Conservation (phyloP, 2,329 filamentous ascomycete genomes). For the Penicillium italicum region DNA sequence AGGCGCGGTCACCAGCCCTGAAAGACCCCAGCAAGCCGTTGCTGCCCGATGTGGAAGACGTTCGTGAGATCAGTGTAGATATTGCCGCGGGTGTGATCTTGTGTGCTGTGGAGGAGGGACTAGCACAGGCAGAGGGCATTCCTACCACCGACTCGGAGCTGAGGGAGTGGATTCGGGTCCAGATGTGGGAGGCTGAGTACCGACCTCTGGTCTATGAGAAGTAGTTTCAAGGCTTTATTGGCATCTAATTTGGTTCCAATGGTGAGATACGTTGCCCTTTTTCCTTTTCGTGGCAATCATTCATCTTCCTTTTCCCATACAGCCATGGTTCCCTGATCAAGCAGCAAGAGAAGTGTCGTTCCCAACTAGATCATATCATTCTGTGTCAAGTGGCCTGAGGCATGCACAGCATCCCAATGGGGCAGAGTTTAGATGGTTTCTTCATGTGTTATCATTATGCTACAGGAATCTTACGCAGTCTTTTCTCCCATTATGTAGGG, state of each 20-base stretch:
- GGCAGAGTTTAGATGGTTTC: too few relatives aligned
- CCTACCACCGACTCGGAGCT: conserved; percentile 46
- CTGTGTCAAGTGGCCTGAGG: too few relatives aligned
- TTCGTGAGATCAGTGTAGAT: conserved; percentile 70
- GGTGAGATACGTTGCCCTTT: background rate
- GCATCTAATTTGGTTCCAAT: background rate
- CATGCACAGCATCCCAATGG: too few relatives aligned
- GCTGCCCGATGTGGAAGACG: conserved; percentile 70
- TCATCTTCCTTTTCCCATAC: background rate
- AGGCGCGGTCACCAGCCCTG: conserved; percentile 67
- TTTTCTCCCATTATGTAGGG: too few relatives aligned
- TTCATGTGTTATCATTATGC: too few relatives aligned
- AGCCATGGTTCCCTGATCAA: background rate
- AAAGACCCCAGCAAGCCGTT: conserved; percentile 62
- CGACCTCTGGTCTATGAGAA: conserved; percentile 24
- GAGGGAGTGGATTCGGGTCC: conserved; percentile 40
- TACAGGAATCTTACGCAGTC: too few relatives aligned
- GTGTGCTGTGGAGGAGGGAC: conserved; percentile 64
- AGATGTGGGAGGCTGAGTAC: conserved; percentile 45
- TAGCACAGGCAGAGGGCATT: conserved; percentile 64
- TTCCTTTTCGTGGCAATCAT: background rate
- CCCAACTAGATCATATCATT: too few relatives aligned
- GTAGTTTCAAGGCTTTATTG: background rate
- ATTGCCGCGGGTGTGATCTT: conserved; percentile 74
- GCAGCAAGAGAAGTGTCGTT: background rate